These are phyloP conservation scores for Aspergillus thermomutatus DNA, from an alignment of 2,329 filamentous ascomycete species.

Conservation along the genomic window DNA sequence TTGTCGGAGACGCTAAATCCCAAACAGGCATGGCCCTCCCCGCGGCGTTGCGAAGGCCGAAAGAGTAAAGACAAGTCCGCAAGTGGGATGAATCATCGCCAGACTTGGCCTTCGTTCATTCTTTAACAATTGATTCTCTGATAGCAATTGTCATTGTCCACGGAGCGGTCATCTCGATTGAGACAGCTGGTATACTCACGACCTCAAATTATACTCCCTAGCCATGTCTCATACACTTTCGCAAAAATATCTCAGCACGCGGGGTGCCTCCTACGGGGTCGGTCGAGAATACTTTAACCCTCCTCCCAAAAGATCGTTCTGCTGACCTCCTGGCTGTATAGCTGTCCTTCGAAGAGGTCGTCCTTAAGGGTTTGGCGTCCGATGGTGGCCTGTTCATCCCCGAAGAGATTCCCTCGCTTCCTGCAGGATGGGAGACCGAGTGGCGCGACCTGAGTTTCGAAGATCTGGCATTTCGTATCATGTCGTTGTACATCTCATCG, in stretches of 20 bases:
- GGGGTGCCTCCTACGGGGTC: conserved; percentile 31
- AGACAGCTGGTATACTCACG: background rate
- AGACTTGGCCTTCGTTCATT: conserved; percentile 15
- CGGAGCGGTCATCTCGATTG: background rate
- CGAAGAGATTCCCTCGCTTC: conserved; percentile 45
- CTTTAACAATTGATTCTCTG: conserved; percentile 1
- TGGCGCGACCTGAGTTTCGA: conserved; percentile 26
- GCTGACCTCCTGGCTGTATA: conserved; percentile 15
- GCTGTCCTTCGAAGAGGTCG: conserved; percentile 84
- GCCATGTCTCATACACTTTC: conserved; percentile 27
- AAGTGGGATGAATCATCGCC: background rate
- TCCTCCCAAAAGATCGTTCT: background rate
- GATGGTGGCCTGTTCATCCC: conserved; percentile 91
- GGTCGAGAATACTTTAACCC: conserved; percentile 5
- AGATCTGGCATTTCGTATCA: conserved; percentile 64
- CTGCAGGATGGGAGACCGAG: conserved; percentile 21
- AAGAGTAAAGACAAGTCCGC: background rate
- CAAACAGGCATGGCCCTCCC: conserved; percentile 11
- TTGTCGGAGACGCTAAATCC: conserved; percentile 25
- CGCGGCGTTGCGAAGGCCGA: conserved; percentile 8
- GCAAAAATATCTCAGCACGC: conserved; percentile 32
- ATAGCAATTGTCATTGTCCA: background rate
- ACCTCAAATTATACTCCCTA: background rate
- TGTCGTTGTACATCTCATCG: conserved; percentile 81
- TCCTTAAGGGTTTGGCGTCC: conserved; percentile 80